Evolutionary conservation across 495 filamentous ascomycete species (phyloP), one percentile per base, ranked within the genome.

Genomic region (Podospora appendiculata): DNA sequence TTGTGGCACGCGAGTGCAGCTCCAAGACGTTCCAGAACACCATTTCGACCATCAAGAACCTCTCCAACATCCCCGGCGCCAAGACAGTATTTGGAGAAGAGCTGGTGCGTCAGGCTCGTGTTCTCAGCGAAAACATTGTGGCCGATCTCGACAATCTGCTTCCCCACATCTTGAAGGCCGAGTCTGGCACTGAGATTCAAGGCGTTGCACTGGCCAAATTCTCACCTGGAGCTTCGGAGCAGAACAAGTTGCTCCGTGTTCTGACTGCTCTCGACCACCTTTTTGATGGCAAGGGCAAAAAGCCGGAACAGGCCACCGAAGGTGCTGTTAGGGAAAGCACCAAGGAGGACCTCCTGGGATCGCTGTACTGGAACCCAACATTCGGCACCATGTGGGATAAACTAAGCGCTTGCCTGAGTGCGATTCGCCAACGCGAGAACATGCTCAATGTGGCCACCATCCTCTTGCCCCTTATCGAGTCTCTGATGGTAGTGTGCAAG

Each of bases 401-500:
- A 68, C 78, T 99, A n/a, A 93, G 92, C 62, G 86, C 89, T 39
- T 97, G 94, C 67, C 70, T 99, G 51, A 83, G 78, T 46, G 84
- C 89, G 16, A 96, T 97, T 53, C 86, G 88, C 25, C 84, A 90
- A 63, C 87, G 91, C 48, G 89, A 94, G 62, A 92, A 92, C 65
- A 88, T 96, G 84, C 78, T 97, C 56, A 96, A 96, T 61, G 88
- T 97, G 48, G 93, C 93, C 39, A 96, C 90, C 9, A 95, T 96
- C 54, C 80, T 99, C 25, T 75, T 96, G 33, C 94, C 93, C 19
- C 72, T 96, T 33, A 95, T 97, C 48, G 93, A 99, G 65, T 86
- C 89, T 19, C 75, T 99, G 57, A 97, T 99, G 94, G 94, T 99
- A 47, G 91, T 97, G 36, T 97, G 94, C 79, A 97, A 96, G 74